Conservation (phyloP, 352 stramenopile genomes). For the Phytophthora megakarya region DNA sequence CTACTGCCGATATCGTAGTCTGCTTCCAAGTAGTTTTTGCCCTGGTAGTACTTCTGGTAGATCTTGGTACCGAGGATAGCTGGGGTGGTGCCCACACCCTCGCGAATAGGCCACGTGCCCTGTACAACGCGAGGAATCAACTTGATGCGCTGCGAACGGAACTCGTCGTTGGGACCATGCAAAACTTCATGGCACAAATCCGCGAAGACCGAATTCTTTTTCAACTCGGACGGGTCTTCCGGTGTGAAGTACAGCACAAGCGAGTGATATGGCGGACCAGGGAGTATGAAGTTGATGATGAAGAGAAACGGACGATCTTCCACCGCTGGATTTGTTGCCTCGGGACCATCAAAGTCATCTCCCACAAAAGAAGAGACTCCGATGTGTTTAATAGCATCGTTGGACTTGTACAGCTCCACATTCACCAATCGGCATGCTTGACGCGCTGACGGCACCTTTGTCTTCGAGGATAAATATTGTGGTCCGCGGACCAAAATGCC, state of each 20-base stretch:
- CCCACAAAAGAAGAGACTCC: slow-evolving; percentile 71
- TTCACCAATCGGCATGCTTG: slow-evolving; percentile 71
- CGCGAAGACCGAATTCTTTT: slow-evolving; percentile 71
- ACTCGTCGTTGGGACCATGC: slow-evolving; percentile 57
- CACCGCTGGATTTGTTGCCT: slow-evolving; percentile 1
- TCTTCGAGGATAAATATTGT: slow-evolving; percentile 65
- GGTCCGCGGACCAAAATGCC: slow-evolving; percentile 72
- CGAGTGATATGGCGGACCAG: slow-evolving; percentile 64
- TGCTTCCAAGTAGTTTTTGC: slow-evolving; percentile 70
- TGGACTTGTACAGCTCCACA: slow-evolving; percentile 68
- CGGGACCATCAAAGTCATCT: slow-evolving; percentile 36
- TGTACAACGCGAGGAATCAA: slow-evolving; percentile 90
- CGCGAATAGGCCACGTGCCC: slow-evolving; percentile 88
- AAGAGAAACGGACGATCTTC: slow-evolving; percentile 62
- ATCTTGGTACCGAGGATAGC: slow-evolving; percentile 92
- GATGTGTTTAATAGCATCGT: slow-evolving; percentile 62
- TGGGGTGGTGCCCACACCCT: slow-evolving; percentile 88
- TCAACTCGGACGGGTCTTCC: slow-evolving; percentile 58
- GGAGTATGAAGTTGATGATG: slow-evolving; percentile 86
- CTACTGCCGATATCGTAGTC: slow-evolving; percentile 86
- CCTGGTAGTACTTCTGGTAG: slow-evolving; percentile 74
- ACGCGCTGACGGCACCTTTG: slow-evolving; percentile 60
- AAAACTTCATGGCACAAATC: slow-evolving; percentile 76
- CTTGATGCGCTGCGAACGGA: slow-evolving; percentile 87
- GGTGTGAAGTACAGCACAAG: slow-evolving; percentile 85